Percentiles rank a stretch among this genome's conserved stretches.
Evolutionary conservation across 2,329 filamentous ascomycete genomes (phyloP).

Genomic region (Simplicillium aogashimaense): DNA sequence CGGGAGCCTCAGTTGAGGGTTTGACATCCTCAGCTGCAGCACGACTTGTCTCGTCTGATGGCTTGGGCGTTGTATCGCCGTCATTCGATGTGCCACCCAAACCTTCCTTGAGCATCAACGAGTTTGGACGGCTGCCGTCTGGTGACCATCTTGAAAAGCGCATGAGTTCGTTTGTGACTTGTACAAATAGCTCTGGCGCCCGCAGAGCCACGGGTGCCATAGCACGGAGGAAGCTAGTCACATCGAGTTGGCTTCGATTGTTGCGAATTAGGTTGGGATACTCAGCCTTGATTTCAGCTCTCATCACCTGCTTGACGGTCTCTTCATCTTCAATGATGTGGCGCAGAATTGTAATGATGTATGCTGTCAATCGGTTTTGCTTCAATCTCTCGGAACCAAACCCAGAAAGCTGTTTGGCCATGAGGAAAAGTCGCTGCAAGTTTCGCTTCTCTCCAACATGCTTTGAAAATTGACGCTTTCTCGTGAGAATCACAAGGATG

Average conservation of each 20-base stretch:
- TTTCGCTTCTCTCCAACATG: conserved; percentile 79
- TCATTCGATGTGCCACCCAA: conserved; percentile 6
- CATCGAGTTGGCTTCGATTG: conserved; percentile 51
- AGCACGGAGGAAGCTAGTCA: conserved; percentile 62
- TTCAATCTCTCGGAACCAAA: conserved; percentile 64
- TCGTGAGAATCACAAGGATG: conserved; percentile 79
- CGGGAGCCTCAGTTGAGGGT: conserved; percentile 46
- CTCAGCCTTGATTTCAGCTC: conserved; percentile 71
- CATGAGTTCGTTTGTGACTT: conserved; percentile 76
- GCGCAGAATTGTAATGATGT: conserved; percentile 77
- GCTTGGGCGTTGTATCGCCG: conserved; percentile 3
- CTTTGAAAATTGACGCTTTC: conserved; percentile 64
- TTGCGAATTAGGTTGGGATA: conserved; percentile 50
- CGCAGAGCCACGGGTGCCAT: conserved; percentile 74
- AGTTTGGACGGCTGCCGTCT: conserved; percentile 20
- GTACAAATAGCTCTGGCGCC: conserved; percentile 75
- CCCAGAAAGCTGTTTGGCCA: conserved; percentile 85
- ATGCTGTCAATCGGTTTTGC: conserved; percentile 39
- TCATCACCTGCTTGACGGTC: conserved; percentile 84
- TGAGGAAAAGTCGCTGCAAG: conserved; percentile 81
- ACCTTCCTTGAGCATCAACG: conserved; percentile 31
- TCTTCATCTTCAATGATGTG: conserved; percentile 93
- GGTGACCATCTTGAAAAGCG: conserved; percentile 56
- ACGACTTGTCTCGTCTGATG: conserved; percentile 6
- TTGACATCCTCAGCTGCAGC: conserved; percentile 36